phyloP scores from a whole-genome alignment of 192 early-diverging fungal genomes.

The Coemansia sp. region DNA sequence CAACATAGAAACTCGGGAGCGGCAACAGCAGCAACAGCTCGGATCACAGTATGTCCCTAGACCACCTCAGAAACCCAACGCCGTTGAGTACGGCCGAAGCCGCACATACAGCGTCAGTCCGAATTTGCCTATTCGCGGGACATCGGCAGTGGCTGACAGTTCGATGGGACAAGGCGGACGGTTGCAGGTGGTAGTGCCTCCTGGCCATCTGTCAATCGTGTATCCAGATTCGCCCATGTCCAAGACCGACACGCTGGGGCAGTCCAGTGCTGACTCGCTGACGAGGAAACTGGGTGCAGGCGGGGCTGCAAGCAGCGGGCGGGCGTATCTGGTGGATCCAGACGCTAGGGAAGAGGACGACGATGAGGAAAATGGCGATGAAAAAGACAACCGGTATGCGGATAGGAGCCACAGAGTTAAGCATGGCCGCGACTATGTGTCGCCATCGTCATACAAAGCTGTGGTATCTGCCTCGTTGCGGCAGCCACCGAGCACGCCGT shows the following conservation, averaged over 20 bases:
- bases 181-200: slow-evolving; percentile 46
- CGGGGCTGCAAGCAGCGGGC: slow-evolving; percentile 20
- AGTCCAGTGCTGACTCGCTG: slow-evolving; percentile 36
- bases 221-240: slow-evolving; percentile 57
- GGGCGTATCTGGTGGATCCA: slow-evolving; percentile 47
- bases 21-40: background rate
- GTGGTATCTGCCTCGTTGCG: background rate
- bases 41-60: background rate
- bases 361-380: slow-evolving; percentile 3
- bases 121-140: slow-evolving; percentile 2
- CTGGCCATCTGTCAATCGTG: slow-evolving; percentile 50
- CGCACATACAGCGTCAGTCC: background rate
- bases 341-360: slow-evolving; percentile 16
- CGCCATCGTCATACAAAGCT: background rate
- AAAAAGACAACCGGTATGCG: slow-evolving; percentile 2
- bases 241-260: slow-evolving; percentile 43
- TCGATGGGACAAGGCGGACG: slow-evolving; percentile 12
- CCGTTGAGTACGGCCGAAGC: slow-evolving; percentile 3
- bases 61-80: background rate
- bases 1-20: too few relatives aligned
- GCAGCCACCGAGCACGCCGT: background rate
- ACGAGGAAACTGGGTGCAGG: slow-evolving; percentile 24
- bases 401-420: background rate
- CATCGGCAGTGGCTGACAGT: background rate
- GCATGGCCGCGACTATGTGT: slow-evolving; percentile 1